Conservation (phyloP, 257 asterid species). For the Petunia axillaris region DNA sequence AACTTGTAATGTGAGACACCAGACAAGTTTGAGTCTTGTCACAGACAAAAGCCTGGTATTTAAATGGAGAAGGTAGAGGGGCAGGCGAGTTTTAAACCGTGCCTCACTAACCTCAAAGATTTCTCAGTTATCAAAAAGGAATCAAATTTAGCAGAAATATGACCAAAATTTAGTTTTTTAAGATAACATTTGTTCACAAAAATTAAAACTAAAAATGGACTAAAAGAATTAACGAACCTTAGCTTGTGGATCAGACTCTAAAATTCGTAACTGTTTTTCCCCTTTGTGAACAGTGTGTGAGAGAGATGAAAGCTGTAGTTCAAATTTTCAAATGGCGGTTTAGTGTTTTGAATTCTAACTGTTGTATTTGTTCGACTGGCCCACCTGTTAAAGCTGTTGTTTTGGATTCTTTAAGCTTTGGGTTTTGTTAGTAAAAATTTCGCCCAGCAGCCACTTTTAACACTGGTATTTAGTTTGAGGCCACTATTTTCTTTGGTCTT, state of each 20-base stretch:
- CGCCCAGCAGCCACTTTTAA: too few species aligned
- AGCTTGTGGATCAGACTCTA: neutral
- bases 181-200: neutral
- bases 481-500: too few species aligned
- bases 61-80: too few species aligned
- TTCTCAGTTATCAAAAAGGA: neutral
- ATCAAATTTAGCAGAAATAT: neutral
- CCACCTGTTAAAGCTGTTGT: neutral
- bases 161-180: neutral
- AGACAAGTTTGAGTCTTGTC: too few species aligned
- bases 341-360: neutral
- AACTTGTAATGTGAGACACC: too few species aligned
- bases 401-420: too few species aligned
- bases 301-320: slow-evolving; percentile 3
- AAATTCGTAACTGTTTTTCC: neutral
- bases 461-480: too few species aligned
- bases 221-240: neutral
- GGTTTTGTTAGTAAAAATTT: too few species aligned
- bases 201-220: neutral
- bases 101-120: too few species aligned
- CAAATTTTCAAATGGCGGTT: slow-evolving; percentile 31
- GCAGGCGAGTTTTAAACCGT: too few species aligned
- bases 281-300: neutral
- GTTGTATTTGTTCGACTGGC: neutral
- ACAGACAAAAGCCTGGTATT: too few species aligned